Evolutionary conservation across 768 basidiomycete genomes (phyloP), one percentile per base, ranked within the genome.

Genomic region (Termitomyces sp.): DNA sequence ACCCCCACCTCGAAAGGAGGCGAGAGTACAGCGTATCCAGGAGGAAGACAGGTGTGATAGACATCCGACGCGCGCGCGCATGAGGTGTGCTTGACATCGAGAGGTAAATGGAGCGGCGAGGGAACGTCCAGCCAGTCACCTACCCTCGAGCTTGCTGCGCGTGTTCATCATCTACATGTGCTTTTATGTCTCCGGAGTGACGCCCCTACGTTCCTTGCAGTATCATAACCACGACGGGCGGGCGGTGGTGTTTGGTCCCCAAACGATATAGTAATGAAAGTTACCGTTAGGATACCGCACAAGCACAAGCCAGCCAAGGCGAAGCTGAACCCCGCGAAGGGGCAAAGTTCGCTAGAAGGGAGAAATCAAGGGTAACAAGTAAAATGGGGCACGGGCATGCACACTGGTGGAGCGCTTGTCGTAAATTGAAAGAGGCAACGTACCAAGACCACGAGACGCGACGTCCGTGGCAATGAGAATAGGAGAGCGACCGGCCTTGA

Each of bases 401-500:
- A 69, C 65, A 63, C 60, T 54, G 60, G 64, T 66, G 64, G 61
- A 78, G 79, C 80, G 77, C 81, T 77, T 77, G 74, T 57, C 54
- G 64, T 67, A 70, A 70, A 64, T 76, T 70, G 68, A 92, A 71
- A 69, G 78, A 48, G 34, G 19, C 68, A 67, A 93, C 96, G 79
- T 88, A 98, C 97, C 97, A 69, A 99, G 85, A 83, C 96, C 96
- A 85, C 96, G 95, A 69, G 94, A 97, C 58, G 96, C 97, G 66
- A 99, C 96, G 71, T 98, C 97, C 64, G 97, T 98, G 74, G 97
- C 97, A 67, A 98, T 92, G 68, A 99, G 81, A 71, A 99, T 98
- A 2, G 96, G 96, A 32, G 91, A 94, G 60, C 94, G 89, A 65
- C 97, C 94, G 53, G 93, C 88, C 76, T 98, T 98, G 81, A 99